Evolutionary conservation across 768 basidiomycete genomes (phyloP), one percentile per base, ranked within the genome.

Genomic region (Collybia sp.): DNA sequence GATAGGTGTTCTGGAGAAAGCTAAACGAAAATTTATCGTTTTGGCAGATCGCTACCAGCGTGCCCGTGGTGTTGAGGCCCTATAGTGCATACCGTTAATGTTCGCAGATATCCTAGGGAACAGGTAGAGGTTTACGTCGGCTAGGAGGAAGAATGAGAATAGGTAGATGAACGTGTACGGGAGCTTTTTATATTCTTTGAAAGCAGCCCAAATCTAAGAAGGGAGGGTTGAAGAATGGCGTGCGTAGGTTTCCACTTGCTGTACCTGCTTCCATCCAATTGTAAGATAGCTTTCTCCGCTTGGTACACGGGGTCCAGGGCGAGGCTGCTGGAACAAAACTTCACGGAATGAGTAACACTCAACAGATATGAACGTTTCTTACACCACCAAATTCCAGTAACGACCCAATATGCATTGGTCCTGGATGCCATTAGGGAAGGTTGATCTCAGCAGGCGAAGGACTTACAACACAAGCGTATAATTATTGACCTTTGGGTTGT

Each of bases 381-480:
- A 89, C 88, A 90, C 91, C 91, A 94, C 82, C 91, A 93, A 41
- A 91, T 80, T 6, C 89, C 90, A 8, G 74, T 70, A 1, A 92
- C 39, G 10, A 93, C 85, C 88, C 85, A 85, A 52, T 89, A 88
- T 0, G 68, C 72, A 47, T 83, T 90, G 12, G 79, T 82, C 17
- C 85, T 87, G 48, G 16, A 3, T 25, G 25, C 25, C 25, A 25
- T 25, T 25, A 25, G 25, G 25, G 11, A 25, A 18, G 43, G 20
- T 20, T 46, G 12, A 50, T 17, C 11, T 8, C 9, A 0, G 6
- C 12, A 35, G 20, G 10, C 11, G 3, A 16, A 12, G n/a, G 13
- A 66, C 80, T 55, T 48, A 88, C 85, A 89, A 55, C 13, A 82
- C 76, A 4, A 92, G 65, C 0, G 79, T 77, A 56, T 88, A 92